These are phyloP conservation scores for Zasmidium angulare DNA, from an alignment of 2,329 filamentous ascomycete species.

Conservation along the genomic window DNA sequence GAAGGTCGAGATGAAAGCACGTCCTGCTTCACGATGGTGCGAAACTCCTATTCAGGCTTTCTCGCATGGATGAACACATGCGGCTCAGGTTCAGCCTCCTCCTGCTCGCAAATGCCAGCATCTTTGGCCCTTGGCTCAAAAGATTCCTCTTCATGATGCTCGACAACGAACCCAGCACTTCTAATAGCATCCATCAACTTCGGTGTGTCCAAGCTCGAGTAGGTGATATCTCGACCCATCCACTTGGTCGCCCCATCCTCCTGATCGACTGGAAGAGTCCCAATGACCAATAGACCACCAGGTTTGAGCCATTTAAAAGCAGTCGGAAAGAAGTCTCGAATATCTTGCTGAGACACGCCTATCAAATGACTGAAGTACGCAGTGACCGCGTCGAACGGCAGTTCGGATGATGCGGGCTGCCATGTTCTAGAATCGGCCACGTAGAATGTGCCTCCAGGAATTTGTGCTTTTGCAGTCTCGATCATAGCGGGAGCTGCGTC, in stretches of 20 bases:
- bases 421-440: conserved; percentile 7
- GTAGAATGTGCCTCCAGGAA: conserved; percentile 8
- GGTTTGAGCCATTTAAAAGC: conserved; percentile 15
- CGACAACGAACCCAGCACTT: conserved; percentile 11
- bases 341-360: conserved; percentile 16
- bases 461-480: conserved; percentile 21
- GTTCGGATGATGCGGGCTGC: conserved; percentile 5
- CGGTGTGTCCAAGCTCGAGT: conserved; percentile 2
- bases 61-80: conserved; percentile 16
- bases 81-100: conserved; percentile 4
- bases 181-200: conserved; percentile 6
- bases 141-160: conserved; percentile 8
- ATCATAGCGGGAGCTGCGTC: conserved; percentile 36
- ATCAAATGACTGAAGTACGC: conserved; percentile 14
- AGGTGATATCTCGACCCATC: conserved; percentile 2
- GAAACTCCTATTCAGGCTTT: conserved; percentile 2
- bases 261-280: conserved; percentile 10
- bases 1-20: too few relatives aligned
- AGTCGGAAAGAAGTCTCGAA: conserved; percentile 13
- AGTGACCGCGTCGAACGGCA: conserved; percentile 7
- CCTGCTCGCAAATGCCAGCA: conserved; percentile 12
- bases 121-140: conserved; percentile 13
- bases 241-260: conserved; percentile 9
- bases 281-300: conserved; percentile 16
- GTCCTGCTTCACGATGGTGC: too few relatives aligned